These are phyloP conservation scores for Striga hermonthica DNA, from an alignment of 305 asterid species.

Conservation along the genomic window DNA sequence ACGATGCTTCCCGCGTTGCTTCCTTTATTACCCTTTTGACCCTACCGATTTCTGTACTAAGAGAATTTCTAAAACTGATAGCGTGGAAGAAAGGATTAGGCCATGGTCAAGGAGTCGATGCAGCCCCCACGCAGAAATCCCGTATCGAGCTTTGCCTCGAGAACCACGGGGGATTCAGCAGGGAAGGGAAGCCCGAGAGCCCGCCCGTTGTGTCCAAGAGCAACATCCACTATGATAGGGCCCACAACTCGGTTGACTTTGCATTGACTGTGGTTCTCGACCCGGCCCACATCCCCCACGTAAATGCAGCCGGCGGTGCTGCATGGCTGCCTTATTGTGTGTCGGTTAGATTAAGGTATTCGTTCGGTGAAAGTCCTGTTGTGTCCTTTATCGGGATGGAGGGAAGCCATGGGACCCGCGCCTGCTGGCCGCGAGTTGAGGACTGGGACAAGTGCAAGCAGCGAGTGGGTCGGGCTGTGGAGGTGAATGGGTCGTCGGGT, in stretches of 20 bases:
- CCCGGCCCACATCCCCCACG: constrained; percentile 78
- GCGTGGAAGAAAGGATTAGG: constrained; percentile 97
- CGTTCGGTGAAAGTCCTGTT: constrained; percentile 66
- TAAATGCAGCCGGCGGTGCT: constrained; percentile 99
- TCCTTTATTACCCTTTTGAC: constrained; percentile 94
- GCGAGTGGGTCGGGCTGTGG: constrained; percentile 66
- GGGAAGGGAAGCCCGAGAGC: constrained; percentile 53
- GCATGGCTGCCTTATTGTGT: constrained; percentile 99
- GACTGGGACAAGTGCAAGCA: constrained; percentile 95
- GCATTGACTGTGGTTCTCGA: constrained; percentile 94
- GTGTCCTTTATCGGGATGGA: constrained; percentile 86
- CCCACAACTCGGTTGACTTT: constrained; percentile 84
- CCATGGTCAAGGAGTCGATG: constrained; percentile 74
- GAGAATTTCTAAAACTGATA: constrained; percentile 90
- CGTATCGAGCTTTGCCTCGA: constrained; percentile 94
- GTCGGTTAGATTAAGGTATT: constrained; percentile 78
- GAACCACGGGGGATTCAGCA: constrained; percentile 71
- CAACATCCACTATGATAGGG: constrained; percentile 79
- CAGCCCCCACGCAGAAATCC: constrained; percentile 80
- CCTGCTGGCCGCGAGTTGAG: constrained; percentile 80
- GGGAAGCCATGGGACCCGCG: constrained; percentile 98
- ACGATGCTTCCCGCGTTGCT: constrained; percentile 97
- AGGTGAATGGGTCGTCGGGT: constrained; percentile 55
- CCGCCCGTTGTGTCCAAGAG: constrained; percentile 60
- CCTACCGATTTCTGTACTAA: constrained; percentile 81